Base-by-base conservation (phyloP, 1,284 basidiomycete genomes). In the Irpex sp. region DNA sequence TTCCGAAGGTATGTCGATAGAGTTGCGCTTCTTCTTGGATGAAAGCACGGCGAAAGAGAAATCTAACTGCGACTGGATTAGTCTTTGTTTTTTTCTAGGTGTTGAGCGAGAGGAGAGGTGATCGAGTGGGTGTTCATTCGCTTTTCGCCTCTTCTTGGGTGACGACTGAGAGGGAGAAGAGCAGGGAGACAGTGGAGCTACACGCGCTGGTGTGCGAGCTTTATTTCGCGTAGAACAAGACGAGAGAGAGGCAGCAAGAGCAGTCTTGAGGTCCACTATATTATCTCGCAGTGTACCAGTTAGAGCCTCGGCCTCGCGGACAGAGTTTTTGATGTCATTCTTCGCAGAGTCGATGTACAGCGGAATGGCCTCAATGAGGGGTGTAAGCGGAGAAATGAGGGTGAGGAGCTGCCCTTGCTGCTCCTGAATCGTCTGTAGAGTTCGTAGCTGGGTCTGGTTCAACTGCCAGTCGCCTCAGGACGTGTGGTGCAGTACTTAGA, bases 281-380 rank as follows among this genome's bases (percentile, higher is more conserved):
- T 17, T 36, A 35, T 26, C 50, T 50, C 2, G 13, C 19, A 50
- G 19, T n/a, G 58, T 43, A 36, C n/a, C 7, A 31, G 50, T 39
- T 21, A 57, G 33, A 9, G 13, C 26, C 33, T 26, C n/a, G 6
- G 15, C 39, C 7, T 71, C 66, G 35, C 68, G 66, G 4, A 66
- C 15, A 33, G 71, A 68, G 36, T 84, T 80, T 35, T 73, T 72
- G 57, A 85, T 69, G 15, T 71, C 70, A 47, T 70, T 76, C 43
- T 79, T 78, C n/a, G 79, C 74, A n/a, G 77, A 70, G 50, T 88
- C 83, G 58, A 89, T 78, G 64, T 87, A 83, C 0, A 82, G 70
- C 1, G 87, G 82, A 31, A 89, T 65, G 4, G 81, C 75, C 60
- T 88, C 85, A 3, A 89, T 64, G 6, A 86, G 73, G 19, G 88